Conservation (phyloP, 2,329 filamentous ascomycete genomes). For the Drechslerella dactyloides region DNA sequence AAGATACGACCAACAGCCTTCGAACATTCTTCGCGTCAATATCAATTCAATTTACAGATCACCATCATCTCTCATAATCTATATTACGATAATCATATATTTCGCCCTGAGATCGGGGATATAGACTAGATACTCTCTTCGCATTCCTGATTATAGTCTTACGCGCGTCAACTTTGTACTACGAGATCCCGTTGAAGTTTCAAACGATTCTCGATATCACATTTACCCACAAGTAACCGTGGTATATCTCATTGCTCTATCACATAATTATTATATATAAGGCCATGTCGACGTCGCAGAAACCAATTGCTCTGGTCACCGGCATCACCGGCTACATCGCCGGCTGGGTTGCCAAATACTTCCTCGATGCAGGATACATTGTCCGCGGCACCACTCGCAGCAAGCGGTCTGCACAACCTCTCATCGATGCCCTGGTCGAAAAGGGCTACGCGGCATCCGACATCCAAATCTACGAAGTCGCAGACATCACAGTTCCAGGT, state of each 20-base stretch:
- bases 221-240: too few species aligned
- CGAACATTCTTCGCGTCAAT: constrained; percentile 19
- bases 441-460: constrained; percentile 31
- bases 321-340: constrained; percentile 61
- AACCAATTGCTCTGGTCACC: constrained; percentile 39
- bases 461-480: constrained; percentile 64
- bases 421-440: constrained; percentile 34
- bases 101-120: too few species aligned
- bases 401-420: constrained; percentile 51
- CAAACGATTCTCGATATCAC: too few species aligned
- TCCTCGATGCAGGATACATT: constrained; percentile 60
- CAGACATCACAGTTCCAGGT: constrained; percentile 73
- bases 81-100: too few species aligned
- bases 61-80: neutral
- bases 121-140: too few species aligned
- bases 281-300: constrained; percentile 21
- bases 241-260: too few species aligned
- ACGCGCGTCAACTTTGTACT: too few species aligned
- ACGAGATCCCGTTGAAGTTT: too few species aligned
- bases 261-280: constrained; percentile 3
- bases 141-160: too few species aligned
- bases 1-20: constrained; percentile 20
- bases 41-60: neutral
- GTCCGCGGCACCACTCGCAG: constrained; percentile 63
- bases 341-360: constrained; percentile 62